Evolutionary conservation across 495 filamentous ascomycete species (phyloP), one percentile per base, ranked within the genome.

Genomic region (Clavariopsis aquatica): DNA sequence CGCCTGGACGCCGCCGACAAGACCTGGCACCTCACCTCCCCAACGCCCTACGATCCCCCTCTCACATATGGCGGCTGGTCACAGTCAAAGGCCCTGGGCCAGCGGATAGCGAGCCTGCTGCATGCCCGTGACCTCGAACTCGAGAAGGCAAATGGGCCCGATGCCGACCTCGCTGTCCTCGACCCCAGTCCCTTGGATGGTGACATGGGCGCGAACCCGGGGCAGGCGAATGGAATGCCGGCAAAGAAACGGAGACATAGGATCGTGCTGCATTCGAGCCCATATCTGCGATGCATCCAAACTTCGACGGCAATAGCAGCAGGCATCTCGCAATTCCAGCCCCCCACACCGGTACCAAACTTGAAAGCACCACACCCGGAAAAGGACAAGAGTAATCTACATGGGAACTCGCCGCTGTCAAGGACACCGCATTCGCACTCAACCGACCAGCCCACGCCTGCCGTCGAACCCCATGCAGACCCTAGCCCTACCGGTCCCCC

Each of bases 51-150:
- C 79, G 93, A 99, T 64, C 90, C 94, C 46, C 94, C 95, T 45
- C 82, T 99, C 49, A 96, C 93, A 17, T 98, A 96, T 72, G 89
- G 91, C 63, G 94, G 94, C 47, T 98, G 93, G 92, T 83, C 84
- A 20, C 93, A 97, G 72, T 86, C 88, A 53, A 87, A 88, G 62
- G 85, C 84, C 9, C 79, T 97, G 1, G 94, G 94, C 2, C 78
- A 82, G 19, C 85, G 92, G 41, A 96, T 99, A 58, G 87, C 86
- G 2, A 84, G 78, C 63, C 85, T 97, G 7, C 75, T 98, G 24
- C 75, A 81, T 53, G 75, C 78, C 8, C 71, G 82, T 34, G 64
- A 82, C 76, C 60, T 76, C 46, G 59, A 61, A 12, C 17, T 26
- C 6, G 51, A 64, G 31, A 29, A 28, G 10, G 26, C 54, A 0